Evolutionary conservation across 495 filamentous ascomycete species (phyloP).

Genomic region (Aspergillus olivimuriae): DNA sequence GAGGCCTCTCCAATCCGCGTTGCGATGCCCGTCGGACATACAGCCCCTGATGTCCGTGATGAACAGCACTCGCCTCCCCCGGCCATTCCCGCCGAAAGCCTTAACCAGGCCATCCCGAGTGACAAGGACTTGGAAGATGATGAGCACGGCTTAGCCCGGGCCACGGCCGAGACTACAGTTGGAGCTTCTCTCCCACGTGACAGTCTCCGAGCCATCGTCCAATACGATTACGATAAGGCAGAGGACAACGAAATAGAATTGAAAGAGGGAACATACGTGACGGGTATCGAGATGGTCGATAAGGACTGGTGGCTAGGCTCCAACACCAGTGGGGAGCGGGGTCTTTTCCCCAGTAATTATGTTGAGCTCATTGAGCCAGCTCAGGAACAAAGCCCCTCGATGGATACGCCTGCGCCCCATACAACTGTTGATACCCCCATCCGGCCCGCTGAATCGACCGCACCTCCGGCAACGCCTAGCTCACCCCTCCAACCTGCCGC

Average conservation of each 20-base stretch:
- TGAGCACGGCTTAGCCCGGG: constrained; percentile 56
- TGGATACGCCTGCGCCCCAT: too few relatives aligned
- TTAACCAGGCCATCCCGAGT: constrained; percentile 52
- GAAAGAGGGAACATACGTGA: constrained; percentile 82
- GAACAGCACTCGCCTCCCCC: constrained; percentile 44
- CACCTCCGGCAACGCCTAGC: constrained; percentile 3
- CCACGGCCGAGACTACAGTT: constrained; percentile 50
- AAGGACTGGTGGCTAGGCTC: constrained; percentile 95
- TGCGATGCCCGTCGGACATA: constrained; percentile 76
- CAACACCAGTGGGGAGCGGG: constrained; percentile 71
- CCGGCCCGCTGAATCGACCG: constrained; percentile 17
- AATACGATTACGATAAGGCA: constrained; percentile 95
- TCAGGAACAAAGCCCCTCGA: too few relatives aligned
- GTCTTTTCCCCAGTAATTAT: constrained; percentile 95
- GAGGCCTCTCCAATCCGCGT: constrained; percentile 72
- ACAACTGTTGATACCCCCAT: too few relatives aligned
- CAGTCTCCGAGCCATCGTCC: constrained; percentile 67
- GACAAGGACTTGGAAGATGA: constrained; percentile 62
- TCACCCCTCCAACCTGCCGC: constrained; percentile 53
- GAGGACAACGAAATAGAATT: constrained; percentile 96
- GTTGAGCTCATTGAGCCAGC: constrained; percentile 73
- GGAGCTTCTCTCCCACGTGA: constrained; percentile 21
- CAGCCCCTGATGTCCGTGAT: constrained; percentile 42
- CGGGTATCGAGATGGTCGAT: constrained; percentile 97
- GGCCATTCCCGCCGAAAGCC: constrained; percentile 49